These are phyloP conservation scores for Rhodotorula sp. DNA, from an alignment of 1,284 basidiomycete species.

Conservation along the genomic window DNA sequence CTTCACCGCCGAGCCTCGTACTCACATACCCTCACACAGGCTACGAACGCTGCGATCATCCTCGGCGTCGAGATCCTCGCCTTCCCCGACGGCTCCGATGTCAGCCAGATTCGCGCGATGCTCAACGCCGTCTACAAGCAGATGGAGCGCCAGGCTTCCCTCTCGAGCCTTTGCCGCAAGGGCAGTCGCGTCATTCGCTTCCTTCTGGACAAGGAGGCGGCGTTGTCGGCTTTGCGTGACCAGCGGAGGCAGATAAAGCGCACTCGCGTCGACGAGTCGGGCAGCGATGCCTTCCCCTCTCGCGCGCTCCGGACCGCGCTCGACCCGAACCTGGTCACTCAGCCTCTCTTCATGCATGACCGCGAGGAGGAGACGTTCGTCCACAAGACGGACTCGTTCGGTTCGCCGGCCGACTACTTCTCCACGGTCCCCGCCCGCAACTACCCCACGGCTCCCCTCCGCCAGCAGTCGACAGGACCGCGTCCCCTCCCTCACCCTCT, in stretches of 20 bases:
- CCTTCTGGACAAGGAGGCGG: slow-evolving; percentile 28
- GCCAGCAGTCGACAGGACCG: background rate
- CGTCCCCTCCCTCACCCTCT: background rate
- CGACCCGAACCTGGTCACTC: background rate
- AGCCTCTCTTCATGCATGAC: slow-evolving; percentile 15
- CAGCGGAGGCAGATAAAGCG: slow-evolving; percentile 21
- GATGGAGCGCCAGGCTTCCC: slow-evolving; percentile 19
- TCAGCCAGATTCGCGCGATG: slow-evolving; percentile 18
- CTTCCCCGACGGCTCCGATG: slow-evolving; percentile 31
- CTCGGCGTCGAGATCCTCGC: slow-evolving; percentile 31
- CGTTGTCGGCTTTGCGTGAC: slow-evolving; percentile 11
- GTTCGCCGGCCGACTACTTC: background rate
- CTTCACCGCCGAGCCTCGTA: too few species aligned
- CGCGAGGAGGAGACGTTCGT: slow-evolving; percentile 14
- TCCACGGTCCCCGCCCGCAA: background rate
- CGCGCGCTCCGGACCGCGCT: slow-evolving; percentile 13
- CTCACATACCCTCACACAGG: background rate
- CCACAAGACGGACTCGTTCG: background rate
- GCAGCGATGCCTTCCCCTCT: slow-evolving; percentile 7
- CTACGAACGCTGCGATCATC: slow-evolving; percentile 23
- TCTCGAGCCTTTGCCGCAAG: slow-evolving; percentile 28
- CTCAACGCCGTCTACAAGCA: slow-evolving; percentile 22
- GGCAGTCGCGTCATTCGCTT: slow-evolving; percentile 27
- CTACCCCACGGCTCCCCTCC: background rate
- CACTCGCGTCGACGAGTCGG: background rate